Conservation (phyloP, 768 basidiomycete species). For the Gloeostereum incarnatum region DNA sequence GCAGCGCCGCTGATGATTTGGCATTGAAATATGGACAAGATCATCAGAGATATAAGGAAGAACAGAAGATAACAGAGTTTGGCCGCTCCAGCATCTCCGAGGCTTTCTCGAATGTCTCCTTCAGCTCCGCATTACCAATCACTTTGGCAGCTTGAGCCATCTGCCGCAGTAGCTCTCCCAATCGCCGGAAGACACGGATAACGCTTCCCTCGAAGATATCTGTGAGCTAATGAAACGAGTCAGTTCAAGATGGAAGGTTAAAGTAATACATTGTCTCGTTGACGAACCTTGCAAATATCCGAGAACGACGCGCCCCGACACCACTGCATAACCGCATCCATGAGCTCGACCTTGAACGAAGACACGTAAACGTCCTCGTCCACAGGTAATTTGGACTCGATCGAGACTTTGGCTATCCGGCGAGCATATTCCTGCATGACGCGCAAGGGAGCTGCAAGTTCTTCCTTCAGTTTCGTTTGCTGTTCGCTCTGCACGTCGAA, state of each 20-base stretch:
- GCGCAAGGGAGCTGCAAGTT: conserved; percentile 85
- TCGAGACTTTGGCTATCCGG: conserved; percentile 94
- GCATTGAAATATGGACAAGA: no score
- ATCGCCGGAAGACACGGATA: conserved; percentile 90
- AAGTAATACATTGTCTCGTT: background rate
- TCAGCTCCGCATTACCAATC: conserved; percentile 89
- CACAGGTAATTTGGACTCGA: conserved; percentile 83
- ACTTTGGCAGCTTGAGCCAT: conserved; percentile 96
- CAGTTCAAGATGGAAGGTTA: background rate
- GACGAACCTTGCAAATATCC: conserved; percentile 86
- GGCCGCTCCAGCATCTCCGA: conserved; percentile 91
- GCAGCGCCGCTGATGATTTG: no score
- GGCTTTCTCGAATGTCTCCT: conserved; percentile 88
- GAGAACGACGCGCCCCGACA: conserved; percentile 96
- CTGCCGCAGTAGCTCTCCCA: conserved; percentile 91
- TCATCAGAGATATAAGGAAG: conserved; percentile 79
- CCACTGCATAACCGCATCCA: conserved; percentile 98
- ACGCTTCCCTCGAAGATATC: conserved; percentile 96
- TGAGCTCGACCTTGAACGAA: conserved; percentile 97
- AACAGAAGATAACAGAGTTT: conserved; percentile 90
- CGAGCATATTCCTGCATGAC: conserved; percentile 94
- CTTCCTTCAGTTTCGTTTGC: conserved; percentile 79
- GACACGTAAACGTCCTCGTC: conserved; percentile 93
- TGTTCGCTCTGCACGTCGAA: conserved; percentile 78
- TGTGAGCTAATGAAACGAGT: conserved; percentile 52